phyloP scores from a whole-genome alignment of 768 basidiomycete species.

The Boletus tomentosulus region DNA sequence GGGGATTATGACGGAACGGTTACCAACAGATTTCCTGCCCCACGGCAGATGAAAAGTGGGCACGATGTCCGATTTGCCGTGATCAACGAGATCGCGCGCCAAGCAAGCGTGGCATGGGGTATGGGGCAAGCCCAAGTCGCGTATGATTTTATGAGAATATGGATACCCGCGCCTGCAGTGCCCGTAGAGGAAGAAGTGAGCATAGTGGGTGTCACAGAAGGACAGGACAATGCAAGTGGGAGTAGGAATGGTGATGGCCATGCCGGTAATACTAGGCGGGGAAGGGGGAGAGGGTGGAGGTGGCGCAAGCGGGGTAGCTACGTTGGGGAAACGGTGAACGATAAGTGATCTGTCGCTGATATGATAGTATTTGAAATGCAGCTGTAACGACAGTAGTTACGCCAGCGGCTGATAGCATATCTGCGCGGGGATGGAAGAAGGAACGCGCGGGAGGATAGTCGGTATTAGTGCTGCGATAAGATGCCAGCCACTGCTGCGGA shows the following conservation, averaged over 20 bases:
- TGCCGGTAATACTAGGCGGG: neutral
- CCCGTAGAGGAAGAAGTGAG: neutral
- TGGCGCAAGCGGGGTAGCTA: slow-evolving; percentile 2
- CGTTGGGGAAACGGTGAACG: neutral
- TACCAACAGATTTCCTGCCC: slow-evolving; percentile 48
- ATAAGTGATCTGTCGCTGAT: neutral
- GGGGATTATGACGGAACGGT: neutral
- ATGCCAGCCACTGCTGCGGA: neutral
- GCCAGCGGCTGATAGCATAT: neutral
- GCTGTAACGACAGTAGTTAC: neutral
- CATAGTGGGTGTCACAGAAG: neutral
- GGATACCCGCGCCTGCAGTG: slow-evolving; percentile 28
- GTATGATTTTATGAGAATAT: slow-evolving; percentile 52
- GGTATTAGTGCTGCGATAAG: slow-evolving; percentile 11
- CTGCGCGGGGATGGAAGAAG: neutral
- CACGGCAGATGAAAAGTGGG: slow-evolving; percentile 32
- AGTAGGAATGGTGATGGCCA: neutral
- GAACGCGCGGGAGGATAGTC: neutral
- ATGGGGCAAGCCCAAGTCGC: slow-evolving; percentile 47
- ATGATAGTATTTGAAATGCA: neutral
- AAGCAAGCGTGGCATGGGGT: slow-evolving; percentile 60
- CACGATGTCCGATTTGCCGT: slow-evolving; percentile 38
- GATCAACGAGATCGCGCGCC: slow-evolving; percentile 56
- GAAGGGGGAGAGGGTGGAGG: neutral
- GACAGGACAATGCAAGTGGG: neutral